Evolutionary conservation across 352 stramenopile genomes (phyloP), one percentile per base, ranked within the genome.

Genomic region (Phytopythium vexans): DNA sequence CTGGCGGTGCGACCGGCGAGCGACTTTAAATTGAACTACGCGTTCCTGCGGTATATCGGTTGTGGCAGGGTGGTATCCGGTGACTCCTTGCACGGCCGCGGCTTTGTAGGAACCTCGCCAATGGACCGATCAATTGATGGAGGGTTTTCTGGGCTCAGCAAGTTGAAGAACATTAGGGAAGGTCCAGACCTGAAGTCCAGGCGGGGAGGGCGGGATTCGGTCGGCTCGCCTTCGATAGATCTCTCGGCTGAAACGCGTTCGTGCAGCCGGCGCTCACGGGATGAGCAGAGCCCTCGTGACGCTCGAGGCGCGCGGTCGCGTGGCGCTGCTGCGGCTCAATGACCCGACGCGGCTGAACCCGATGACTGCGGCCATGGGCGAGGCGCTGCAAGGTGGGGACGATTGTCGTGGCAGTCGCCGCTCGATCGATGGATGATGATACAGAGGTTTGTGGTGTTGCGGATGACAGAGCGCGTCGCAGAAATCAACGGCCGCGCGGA

Each of bases 281-380:
- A 41, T 31, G 14, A 74, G 62, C 62, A 78, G 71, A 48, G 62
- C 66, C 38, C 49, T 73, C 15, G 74, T 81, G 58, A 81, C 72
- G 49, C 63, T 86, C 21, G 72, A 86, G 61, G 70, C 74, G 64
- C 54, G 63, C 36, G 72, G 72, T 6, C 47, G 53, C 40, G 66
- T 86, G 44, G 74, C 63, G 9, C 73, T 86, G 42, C 48, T 86
- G 64, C 71, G 69, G 0, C 62, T 97, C 8, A 88, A 96, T 48
- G 77, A 91, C 39, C 86, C 85, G 0, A 70, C 76, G 59, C 87
- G 78, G n/a, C 70, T 92, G 42, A 97, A 97, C 69, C 79, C 89
- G 10, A 77, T 97, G 66, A 96, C 89, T 1, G 63, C 73, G 3
- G 70, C 88, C 54, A 90, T 97, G 74, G 89, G 86, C 49, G 58